These are phyloP conservation scores for Populus tomentosa DNA, from an alignment of 441 rosid genomes.

Conservation along the genomic window DNA sequence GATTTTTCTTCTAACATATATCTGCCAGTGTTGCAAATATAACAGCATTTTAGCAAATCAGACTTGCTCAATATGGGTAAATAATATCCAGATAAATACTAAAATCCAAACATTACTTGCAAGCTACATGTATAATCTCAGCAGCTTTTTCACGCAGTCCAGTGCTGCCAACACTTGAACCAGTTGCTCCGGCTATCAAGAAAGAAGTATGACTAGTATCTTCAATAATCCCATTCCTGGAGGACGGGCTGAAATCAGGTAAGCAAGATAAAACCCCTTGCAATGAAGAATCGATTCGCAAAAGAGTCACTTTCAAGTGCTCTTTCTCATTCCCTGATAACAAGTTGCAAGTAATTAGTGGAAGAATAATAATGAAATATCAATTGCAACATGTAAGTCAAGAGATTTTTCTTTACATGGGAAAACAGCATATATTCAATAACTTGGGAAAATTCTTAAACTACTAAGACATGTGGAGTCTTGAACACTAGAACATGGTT, in stretches of 20 bases:
- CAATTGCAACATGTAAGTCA: background rate
- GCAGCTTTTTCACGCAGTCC: slow-evolving; percentile 92
- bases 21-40: slow-evolving; percentile 43
- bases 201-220: slow-evolving; percentile 56
- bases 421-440: background rate
- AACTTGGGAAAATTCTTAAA: background rate
- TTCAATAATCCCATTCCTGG: slow-evolving; percentile 55
- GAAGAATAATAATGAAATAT: background rate
- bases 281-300: slow-evolving; percentile 96
- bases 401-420: background rate
- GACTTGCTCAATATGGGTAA: slow-evolving; percentile 3
- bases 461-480: background rate
- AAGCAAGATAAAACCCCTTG: slow-evolving; percentile 99
- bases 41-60: slow-evolving; percentile 23
- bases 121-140: slow-evolving; percentile 67
- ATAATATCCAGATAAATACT: slow-evolving; percentile 2
- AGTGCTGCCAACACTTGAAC: slow-evolving; percentile 84
- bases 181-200: slow-evolving; percentile 97
- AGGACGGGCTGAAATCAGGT: slow-evolving; percentile 96
- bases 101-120: slow-evolving; percentile 73
- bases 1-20: slow-evolving; percentile 88
- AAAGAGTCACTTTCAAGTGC: slow-evolving; percentile 96
- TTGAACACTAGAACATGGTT: too few relatives aligned
- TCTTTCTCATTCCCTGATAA: slow-evolving; percentile 93
- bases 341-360: slow-evolving; percentile 24